Evolutionary conservation across 2,329 filamentous ascomycete genomes (phyloP), one percentile per base, ranked within the genome.

Genomic region (Colletotrichum melonis): DNA sequence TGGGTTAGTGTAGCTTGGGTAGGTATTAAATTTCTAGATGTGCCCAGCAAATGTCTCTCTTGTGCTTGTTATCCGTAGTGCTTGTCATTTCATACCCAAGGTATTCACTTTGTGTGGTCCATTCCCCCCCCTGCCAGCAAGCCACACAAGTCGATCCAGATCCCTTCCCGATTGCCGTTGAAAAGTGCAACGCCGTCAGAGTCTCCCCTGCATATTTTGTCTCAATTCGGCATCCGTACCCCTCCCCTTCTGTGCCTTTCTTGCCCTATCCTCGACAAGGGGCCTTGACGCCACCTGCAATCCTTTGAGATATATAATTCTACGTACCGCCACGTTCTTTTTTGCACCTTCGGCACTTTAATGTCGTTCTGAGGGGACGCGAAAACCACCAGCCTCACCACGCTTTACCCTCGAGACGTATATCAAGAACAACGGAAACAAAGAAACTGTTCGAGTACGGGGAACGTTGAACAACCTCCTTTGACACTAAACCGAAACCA

Each of bases 281-380:
- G 30, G 26, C 57, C 19, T 11, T 9, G 19, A 59, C 56, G 69
- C 69, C 58, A 69, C 30, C 38, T 35, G 54, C 26, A 52, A 54
- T 24, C 69, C 57, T 72, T 63, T 60, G 11, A n/a, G 19, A 42
- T 73, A 73, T 38, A 69, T 55, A 72, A 49, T 8, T 7, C 28
- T n/a, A 55, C 14, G 54, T 26, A 59, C 55, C 70, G 26, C 54
- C 35, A 24, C 38, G 12, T 35, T 12, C 32, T 4, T 32, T 32
- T 32, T 42, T 19, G 11, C 32, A 35, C 32, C 14, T 63, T 52
- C 30, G 8, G 8, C 4, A 26, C 26, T 28, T 24, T 16, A 28
- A 24, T 24, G 7, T 9, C 22, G 32, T 6, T 54, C 24, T 24
- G n/a, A 3, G 11, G n/a, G n/a, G 8, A 26, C 46, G 55, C 42